These are phyloP conservation scores for Lactuca sativa DNA, from an alignment of 129 eudicot genomes.

Conservation along the genomic window DNA sequence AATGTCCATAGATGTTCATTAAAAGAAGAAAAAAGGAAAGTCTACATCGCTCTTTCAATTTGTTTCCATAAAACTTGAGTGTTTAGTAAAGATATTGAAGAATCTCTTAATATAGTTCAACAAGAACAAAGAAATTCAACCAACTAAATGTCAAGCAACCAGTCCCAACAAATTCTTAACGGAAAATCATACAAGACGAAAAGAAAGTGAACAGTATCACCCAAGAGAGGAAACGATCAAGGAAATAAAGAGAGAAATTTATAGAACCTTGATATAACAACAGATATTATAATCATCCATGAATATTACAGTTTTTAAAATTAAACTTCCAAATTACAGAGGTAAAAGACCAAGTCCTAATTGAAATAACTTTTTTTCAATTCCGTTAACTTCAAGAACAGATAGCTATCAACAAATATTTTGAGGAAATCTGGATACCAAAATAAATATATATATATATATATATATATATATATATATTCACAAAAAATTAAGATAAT, in stretches of 20 bases:
- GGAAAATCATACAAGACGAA: conserved; percentile 11
- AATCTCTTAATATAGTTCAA: conserved; percentile 7
- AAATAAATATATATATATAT: too few species aligned
- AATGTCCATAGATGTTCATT: conserved; percentile 9
- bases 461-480: too few species aligned
- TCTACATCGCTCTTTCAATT: conserved; percentile 7
- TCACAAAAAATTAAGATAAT: conserved; percentile 23
- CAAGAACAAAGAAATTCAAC: conserved; percentile 3
- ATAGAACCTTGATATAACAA: neutral
- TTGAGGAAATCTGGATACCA: neutral
- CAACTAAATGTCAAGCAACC: conserved; percentile 10
- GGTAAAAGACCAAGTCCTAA: conserved; percentile 12
- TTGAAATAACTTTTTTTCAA: conserved; percentile 17
- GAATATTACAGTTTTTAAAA: neutral
- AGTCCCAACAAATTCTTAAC: conserved; percentile 10
- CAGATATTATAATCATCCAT: neutral
- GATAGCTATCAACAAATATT: neutral
- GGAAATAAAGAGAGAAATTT: neutral
- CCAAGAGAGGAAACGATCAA: neutral
- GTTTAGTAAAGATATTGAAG: neutral
- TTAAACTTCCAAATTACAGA: neutral
- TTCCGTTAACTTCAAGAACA: conserved; percentile 5
- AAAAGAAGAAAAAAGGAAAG: neutral
- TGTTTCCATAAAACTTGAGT: conserved; percentile 9
- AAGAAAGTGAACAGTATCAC: conserved; percentile 19